Evolutionary conservation across 2,329 filamentous ascomycete species (phyloP).

Genomic region (Thelonectria discophora): DNA sequence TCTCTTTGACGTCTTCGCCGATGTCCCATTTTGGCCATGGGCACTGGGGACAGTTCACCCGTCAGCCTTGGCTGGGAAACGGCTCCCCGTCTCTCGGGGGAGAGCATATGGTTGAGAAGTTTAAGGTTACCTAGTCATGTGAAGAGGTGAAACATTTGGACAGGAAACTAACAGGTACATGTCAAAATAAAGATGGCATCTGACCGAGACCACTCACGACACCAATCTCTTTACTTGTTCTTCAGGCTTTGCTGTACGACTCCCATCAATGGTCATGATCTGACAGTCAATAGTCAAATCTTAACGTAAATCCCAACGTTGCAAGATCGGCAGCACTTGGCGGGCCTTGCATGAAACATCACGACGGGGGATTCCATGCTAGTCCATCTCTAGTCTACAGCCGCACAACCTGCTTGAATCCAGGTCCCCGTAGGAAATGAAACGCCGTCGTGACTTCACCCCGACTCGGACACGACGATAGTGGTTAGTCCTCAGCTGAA

Average conservation of each 20-base stretch:
- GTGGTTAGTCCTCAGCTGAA: not conserved
- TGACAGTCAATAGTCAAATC: no score
- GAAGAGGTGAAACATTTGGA: no score
- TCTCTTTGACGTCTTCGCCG: not conserved
- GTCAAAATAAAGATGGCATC: no score
- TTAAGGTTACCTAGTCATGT: no score
- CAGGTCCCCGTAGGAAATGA: slow-evolving; percentile 6
- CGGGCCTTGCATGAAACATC: not conserved
- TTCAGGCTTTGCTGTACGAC: no score
- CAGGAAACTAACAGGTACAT: no score
- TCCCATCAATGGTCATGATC: not conserved
- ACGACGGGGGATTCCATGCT: not conserved
- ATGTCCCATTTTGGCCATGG: not conserved
- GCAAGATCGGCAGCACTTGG: not conserved
- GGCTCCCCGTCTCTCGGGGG: no score
- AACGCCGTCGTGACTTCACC: slow-evolving; percentile 11
- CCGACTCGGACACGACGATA: not conserved
- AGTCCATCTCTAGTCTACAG: not conserved
- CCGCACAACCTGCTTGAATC: not conserved
- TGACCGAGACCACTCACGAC: no score
- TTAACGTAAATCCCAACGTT: no score
- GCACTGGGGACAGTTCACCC: not conserved
- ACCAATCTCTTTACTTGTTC: no score
- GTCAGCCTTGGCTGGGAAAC: not conserved
- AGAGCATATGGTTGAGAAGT: no score